phyloP scores from a whole-genome alignment of 768 basidiomycete genomes.

The Termitomyces sp. region DNA sequence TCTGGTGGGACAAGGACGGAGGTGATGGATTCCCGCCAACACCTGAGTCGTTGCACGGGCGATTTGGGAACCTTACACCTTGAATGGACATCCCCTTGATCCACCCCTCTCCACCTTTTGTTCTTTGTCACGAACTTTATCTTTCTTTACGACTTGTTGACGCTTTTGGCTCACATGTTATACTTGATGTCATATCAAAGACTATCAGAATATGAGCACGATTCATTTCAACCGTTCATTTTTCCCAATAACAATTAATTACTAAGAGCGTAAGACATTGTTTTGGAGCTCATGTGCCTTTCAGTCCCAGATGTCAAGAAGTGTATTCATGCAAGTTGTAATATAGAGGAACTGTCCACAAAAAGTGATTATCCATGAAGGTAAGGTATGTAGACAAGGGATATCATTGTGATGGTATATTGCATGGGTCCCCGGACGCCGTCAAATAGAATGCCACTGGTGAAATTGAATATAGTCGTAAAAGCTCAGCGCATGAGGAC shows the following conservation, averaged over 20 bases:
- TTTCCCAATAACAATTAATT: too few species aligned
- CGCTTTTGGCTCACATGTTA: neutral
- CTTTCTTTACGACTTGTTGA: neutral
- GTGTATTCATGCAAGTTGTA: neutral
- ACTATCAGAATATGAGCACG: too few species aligned
- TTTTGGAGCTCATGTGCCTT: neutral
- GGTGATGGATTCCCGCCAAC: conserved; percentile 4
- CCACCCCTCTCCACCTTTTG: neutral
- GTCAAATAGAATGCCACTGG: neutral
- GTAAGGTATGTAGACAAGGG: neutral
- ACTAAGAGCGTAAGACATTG: too few species aligned
- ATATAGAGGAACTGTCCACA: neutral
- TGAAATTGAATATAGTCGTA: neutral
- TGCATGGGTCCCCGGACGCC: neutral
- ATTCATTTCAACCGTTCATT: neutral
- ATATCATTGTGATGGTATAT: neutral
- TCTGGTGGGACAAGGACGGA: conserved; percentile 11
- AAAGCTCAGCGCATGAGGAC: conserved; percentile 27
- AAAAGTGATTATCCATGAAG: neutral
- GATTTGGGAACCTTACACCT: neutral
- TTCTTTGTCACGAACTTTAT: neutral
- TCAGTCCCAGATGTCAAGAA: neutral
- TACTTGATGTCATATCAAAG: too few species aligned
- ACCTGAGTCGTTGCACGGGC: neutral
- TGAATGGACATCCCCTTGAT: neutral